phyloP scores from a whole-genome alignment of 1,284 basidiomycete genomes.

The Cutaneotrichosporon sp. region DNA sequence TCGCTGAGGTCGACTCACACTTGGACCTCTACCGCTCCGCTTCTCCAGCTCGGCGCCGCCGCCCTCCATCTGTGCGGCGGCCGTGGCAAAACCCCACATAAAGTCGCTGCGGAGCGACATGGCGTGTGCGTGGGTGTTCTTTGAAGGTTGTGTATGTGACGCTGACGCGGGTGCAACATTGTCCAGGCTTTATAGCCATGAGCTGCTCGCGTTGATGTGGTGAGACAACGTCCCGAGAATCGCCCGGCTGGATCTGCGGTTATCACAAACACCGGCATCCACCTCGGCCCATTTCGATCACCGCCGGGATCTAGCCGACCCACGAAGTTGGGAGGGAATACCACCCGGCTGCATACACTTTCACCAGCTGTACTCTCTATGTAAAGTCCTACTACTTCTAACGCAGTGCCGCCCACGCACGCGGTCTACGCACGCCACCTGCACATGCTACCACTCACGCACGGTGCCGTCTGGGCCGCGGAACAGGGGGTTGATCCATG shows the following conservation, averaged over 20 bases:
- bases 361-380: conserved; percentile 1
- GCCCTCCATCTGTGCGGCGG: conserved; percentile 46
- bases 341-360: too few relatives aligned
- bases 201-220: too few relatives aligned
- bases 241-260: too few relatives aligned
- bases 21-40: conserved; percentile 27
- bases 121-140: not conserved
- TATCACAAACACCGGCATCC: too few relatives aligned
- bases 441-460: conserved; percentile 53
- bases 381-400: not conserved
- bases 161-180: too few relatives aligned
- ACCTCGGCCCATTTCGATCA: too few relatives aligned
- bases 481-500: conserved; percentile 60
- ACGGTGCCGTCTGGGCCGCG: conserved; percentile 56
- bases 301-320: too few relatives aligned
- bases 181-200: too few relatives aligned
- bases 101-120: conserved; percentile 50
- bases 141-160: too few relatives aligned
- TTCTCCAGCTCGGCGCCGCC: conserved; percentile 23
- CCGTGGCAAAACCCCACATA: conserved; percentile 68
- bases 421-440: not conserved
- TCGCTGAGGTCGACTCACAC: conserved; percentile 16
- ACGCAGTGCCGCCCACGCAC: too few relatives aligned
- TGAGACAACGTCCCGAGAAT: too few relatives aligned
- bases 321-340: too few relatives aligned